A percentile compares a stretch with the other conserved stretches of the same genome.
Evolutionary conservation across 768 basidiomycete genomes (phyloP).

Genomic region (Fibroporia radiculosa): DNA sequence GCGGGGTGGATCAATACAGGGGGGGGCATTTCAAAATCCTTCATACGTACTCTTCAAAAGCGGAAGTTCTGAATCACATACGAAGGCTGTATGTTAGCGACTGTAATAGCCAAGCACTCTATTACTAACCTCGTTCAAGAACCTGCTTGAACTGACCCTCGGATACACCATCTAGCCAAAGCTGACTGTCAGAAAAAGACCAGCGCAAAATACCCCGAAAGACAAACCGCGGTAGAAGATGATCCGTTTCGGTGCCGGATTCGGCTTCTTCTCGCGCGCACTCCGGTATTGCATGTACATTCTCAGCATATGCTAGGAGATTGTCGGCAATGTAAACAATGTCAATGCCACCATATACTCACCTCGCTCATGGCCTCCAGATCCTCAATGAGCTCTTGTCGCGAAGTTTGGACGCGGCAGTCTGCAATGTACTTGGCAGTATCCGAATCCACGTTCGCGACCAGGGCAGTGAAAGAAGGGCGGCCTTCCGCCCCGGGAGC

Average conservation of each 20-base stretch:
- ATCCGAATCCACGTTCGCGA: slow-evolving; percentile 72
- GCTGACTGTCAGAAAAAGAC: background rate
- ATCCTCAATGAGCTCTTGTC: slow-evolving; percentile 73
- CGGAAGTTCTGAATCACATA: slow-evolving; percentile 9
- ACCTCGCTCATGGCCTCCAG: slow-evolving; percentile 60
- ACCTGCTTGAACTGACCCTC: slow-evolving; percentile 43
- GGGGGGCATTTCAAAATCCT: background rate
- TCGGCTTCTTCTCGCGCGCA: slow-evolving; percentile 41
- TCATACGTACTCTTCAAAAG: slow-evolving; percentile 10
- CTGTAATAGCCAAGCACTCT: background rate
- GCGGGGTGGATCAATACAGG: slow-evolving; percentile 1
- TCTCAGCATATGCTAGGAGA: slow-evolving; percentile 42
- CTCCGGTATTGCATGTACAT: slow-evolving; percentile 56
- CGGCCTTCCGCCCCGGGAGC: slow-evolving; percentile 71
- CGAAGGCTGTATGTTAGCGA: too few relatives aligned
- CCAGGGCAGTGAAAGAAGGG: slow-evolving; percentile 76
- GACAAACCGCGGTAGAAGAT: slow-evolving; percentile 66
- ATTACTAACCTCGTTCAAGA: slow-evolving; percentile 44
- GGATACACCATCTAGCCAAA: slow-evolving; percentile 40
- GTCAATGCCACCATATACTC: slow-evolving; percentile 3
- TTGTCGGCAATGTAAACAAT: background rate
- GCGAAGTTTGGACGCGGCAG: slow-evolving; percentile 56
- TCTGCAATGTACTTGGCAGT: slow-evolving; percentile 64
- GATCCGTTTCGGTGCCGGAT: slow-evolving; percentile 52
- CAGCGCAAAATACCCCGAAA: background rate